Evolutionary conservation across 352 stramenopile species (phyloP), one percentile per base, ranked within the genome.

Genomic region (Pythium rhizo-oryzae): DNA sequence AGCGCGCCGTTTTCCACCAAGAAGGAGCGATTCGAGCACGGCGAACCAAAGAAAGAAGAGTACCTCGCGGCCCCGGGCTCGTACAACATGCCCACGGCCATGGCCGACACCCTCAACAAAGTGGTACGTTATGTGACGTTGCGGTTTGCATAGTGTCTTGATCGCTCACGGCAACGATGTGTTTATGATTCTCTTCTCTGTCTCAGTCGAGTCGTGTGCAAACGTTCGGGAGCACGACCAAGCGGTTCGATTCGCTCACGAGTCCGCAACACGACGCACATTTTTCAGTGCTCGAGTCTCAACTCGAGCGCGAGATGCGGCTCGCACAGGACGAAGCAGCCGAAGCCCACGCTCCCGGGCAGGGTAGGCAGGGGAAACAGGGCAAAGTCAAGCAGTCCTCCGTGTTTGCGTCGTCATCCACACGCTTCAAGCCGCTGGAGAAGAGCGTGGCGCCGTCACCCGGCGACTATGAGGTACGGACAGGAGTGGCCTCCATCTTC

Each of bases 151-250:
- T 33, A 15, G 8, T 41, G 35, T 41, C 35, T 11, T 11, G 35
- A 8, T 41, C 35, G 2, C 28, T 33, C 28, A 33, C 28, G 28
- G 2, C 28, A 33, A 33, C 28, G 28, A 33, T 33, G 28, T 33
- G 28, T 33, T 2, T 33, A 6, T 33, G 6, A 7, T 7, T 33
- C 28, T 33, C 28, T 33, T 33, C 28, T 33, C 28, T 50, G 11
- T 49, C 65, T 1, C 59, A 93, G 85, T 81, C 74, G 33, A 91
- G 85, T 62, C 77, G 83, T 18, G 79, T 91, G 15, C 78, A 79
- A 28, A 88, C 84, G 16, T 92, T 93, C 49, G 85, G 85, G 5
- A 89, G 78, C 35, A 93, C 85, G 5, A 85, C 82, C n/a, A 90
- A 86, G 59, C 80, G 85, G 8, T 93, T 93, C 65, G 85, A 92